These are phyloP conservation scores for Centella asiatica DNA, from an alignment of 129 eudicot species.

Conservation along the genomic window DNA sequence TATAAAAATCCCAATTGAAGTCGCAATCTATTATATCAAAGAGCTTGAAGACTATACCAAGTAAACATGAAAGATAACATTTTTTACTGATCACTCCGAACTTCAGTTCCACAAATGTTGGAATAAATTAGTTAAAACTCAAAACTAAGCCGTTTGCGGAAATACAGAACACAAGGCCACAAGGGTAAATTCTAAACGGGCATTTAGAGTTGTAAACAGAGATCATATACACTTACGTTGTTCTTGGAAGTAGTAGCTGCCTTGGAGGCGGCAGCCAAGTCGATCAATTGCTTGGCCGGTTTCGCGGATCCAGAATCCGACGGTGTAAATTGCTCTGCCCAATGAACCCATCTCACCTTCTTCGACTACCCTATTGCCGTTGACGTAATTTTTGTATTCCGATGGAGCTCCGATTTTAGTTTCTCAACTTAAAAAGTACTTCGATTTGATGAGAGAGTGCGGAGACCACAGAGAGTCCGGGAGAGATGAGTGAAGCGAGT, in stretches of 20 bases:
- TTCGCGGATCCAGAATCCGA: constrained; percentile 92
- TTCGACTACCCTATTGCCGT: not conserved
- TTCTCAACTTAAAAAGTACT: not conserved
- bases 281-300: constrained; percentile 97
- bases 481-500: not conserved
- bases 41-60: not conserved
- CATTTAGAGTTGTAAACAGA: no score
- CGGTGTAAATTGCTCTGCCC: constrained; percentile 75
- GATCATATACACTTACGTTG: constrained; percentile 32
- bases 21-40: not conserved
- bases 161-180: not conserved
- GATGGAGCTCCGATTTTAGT: not conserved
- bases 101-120: not conserved
- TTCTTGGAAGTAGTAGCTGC: constrained; percentile 74
- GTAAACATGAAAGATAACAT: not conserved
- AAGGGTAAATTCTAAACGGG: not conserved
- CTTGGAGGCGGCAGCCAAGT: constrained; percentile 80
- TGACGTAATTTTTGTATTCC: not conserved
- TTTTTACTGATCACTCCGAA: not conserved
- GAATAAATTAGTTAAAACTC: not conserved
- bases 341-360: constrained; percentile 48
- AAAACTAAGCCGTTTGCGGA: no score
- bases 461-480: not conserved
- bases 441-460: not conserved
- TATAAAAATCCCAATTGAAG: no score